A percentile compares a stretch with the other conserved stretches of the same genome.
These are phyloP conservation scores for Kockovaella imperatae DNA, from an alignment of 768 basidiomycete genomes.

Conservation along the genomic window DNA sequence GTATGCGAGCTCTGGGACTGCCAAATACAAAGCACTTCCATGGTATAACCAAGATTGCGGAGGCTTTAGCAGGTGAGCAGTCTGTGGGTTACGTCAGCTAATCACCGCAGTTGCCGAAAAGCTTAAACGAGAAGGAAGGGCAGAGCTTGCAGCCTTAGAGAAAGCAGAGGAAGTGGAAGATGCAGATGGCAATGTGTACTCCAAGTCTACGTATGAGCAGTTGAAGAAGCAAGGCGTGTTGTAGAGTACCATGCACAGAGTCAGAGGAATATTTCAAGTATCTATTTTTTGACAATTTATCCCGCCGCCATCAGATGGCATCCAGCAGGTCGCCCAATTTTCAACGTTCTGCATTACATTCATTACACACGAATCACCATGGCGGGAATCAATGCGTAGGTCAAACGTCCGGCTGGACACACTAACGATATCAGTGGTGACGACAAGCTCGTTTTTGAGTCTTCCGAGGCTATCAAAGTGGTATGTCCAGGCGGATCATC, in stretches of 20 bases:
- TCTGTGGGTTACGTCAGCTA: neutral
- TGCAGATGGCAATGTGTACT: slow-evolving; percentile 96
- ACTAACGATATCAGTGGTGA: slow-evolving; percentile 64
- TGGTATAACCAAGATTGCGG: slow-evolving; percentile 93
- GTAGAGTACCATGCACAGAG: too few species aligned
- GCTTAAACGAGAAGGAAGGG: slow-evolving; percentile 89
- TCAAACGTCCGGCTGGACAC: too few species aligned
- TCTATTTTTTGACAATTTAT: too few species aligned
- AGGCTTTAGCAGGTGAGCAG: slow-evolving; percentile 80
- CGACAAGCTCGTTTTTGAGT: slow-evolving; percentile 71
- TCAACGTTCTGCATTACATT: neutral
- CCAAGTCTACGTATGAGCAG: slow-evolving; percentile 94
- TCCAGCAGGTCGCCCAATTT: too few species aligned
- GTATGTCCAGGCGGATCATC: slow-evolving; percentile 50
- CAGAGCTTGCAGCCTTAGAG: slow-evolving; percentile 86
- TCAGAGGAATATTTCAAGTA: too few species aligned
- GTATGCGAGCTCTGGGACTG: slow-evolving; percentile 92
- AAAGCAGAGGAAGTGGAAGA: slow-evolving; percentile 98
- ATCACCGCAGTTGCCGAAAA: slow-evolving; percentile 75
- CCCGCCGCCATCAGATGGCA: too few species aligned
- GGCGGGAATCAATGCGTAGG: slow-evolving; percentile 26
- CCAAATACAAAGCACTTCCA: slow-evolving; percentile 99
- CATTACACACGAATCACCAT: slow-evolving; percentile 7
- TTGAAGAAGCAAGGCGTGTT: slow-evolving; percentile 92
- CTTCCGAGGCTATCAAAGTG: slow-evolving; percentile 72